Base-by-base conservation (phyloP, 345 rosid genomes). In the Citrus sp. region DNA sequence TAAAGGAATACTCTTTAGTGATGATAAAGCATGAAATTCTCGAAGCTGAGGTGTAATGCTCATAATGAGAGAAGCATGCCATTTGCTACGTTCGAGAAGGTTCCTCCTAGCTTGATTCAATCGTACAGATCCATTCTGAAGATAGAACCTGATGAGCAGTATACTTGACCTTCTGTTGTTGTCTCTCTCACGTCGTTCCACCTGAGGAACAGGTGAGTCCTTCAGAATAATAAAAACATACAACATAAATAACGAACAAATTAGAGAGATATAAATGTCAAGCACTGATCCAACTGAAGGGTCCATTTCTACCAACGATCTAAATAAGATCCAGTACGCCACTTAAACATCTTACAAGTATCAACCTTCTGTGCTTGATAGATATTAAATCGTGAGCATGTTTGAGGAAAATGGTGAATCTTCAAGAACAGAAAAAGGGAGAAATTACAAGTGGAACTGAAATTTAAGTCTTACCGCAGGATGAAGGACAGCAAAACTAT, bases 161-260 rank as follows among this genome's bases (percentile, higher is more conserved):
- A 94, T 85, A 79, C 91, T 91, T 55, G 93, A 85, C 81, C 91
- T 86, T 79, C 92, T 91, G 82, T 85, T 91, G 65, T 86, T 82
- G 80, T 93, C 96, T 84, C 98, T 91, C 84, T 95, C 99, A 22
- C 98, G 96, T 78, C 97, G 92, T 90, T 95, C 99, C 82, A 95
- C 99, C 99, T 95, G 84, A 70, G 69, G 82, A 76, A 73, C 74
- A 82, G 60, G 69, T 75, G 79, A 65, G 70, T 66, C 12, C 35
- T 66, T 82, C 42, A 76, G 71, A 51, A 76, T 67, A 72, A 76
- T 27, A 35, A 37, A 21, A 27, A 59, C 37, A 62, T 24, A 74
- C n/a, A 25, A 38, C 42, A 40, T 9, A 28, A 32, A 34, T 19
- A 9, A 46, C 19, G 42, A 73, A 28, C 27, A 37, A 59, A 68